Percentiles rank a stretch among this genome's conserved stretches.
Conservation (phyloP, 1,284 basidiomycete species). For the Boletus smithii region DNA sequence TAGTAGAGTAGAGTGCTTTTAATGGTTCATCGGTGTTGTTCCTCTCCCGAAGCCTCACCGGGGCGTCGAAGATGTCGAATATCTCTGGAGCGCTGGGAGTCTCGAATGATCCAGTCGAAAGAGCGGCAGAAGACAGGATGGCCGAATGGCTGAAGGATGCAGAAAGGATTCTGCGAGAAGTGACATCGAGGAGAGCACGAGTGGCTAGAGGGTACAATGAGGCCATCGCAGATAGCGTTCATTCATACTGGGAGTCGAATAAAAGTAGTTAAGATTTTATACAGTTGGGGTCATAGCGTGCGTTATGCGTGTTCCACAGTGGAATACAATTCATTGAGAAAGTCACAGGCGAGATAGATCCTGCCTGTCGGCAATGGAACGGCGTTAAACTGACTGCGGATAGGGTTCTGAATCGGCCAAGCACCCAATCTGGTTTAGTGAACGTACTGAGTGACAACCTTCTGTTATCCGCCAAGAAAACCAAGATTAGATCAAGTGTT, state of each 20-base stretch:
- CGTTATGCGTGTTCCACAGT: background rate
- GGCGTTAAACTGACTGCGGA: conserved; percentile 14
- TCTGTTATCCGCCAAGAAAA: conserved; percentile 11
- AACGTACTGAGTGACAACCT: background rate
- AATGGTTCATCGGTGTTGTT: background rate
- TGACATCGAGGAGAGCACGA: conserved; percentile 5
- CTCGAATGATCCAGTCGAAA: conserved; percentile 5
- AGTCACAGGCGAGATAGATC: conserved; percentile 3
- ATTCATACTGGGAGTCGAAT: background rate
- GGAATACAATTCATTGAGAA: background rate
- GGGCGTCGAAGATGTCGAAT: conserved; percentile 45
- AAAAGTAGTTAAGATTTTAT: conserved; percentile 20
- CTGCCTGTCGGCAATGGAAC: conserved; percentile 21
- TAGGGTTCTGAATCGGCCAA: background rate
- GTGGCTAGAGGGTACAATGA: conserved; percentile 7
- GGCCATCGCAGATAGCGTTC: conserved; percentile 16
- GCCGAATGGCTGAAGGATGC: conserved; percentile 9
- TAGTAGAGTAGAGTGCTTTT: background rate
- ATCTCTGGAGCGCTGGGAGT: conserved; percentile 14
- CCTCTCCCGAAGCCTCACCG: conserved; percentile 34
- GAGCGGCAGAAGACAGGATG: conserved; percentile 5
- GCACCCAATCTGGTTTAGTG: conserved; percentile 1
- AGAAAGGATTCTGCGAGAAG: conserved; percentile 11
- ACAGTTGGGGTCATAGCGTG: background rate
- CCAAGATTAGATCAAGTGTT: conserved; percentile 1